A percentile compares a stretch with the other conserved stretches of the same genome.
These are phyloP conservation scores for Ceratobasidium sp. DNA, from an alignment of 1,284 basidiomycete species.

Conservation along the genomic window DNA sequence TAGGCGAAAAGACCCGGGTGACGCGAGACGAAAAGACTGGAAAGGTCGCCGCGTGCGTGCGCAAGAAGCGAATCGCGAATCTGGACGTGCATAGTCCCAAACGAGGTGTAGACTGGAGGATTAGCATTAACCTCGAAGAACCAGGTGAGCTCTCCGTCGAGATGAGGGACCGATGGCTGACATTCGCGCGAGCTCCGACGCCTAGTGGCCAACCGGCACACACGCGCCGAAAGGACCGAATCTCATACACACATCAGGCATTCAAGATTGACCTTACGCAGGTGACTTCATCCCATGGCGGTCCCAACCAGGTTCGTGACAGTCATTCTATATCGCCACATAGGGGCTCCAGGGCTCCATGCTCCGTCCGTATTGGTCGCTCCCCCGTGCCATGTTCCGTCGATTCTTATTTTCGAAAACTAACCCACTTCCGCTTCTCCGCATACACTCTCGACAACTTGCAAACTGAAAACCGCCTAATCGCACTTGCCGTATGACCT, in stretches of 20 bases:
- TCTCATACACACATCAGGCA: conserved; percentile 92
- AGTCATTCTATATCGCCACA: conserved; percentile 21
- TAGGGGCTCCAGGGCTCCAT: conserved; percentile 41
- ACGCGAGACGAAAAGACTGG: conserved; percentile 81
- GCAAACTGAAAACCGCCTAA: conserved; percentile 21
- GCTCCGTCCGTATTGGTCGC: conserved; percentile 17
- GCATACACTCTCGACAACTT: background rate
- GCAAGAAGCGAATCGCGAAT: conserved; percentile 85
- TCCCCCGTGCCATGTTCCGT: conserved; percentile 6
- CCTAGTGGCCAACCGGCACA: conserved; percentile 56
- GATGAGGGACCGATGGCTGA: background rate
- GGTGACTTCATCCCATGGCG: conserved; percentile 60
- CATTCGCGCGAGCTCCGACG: conserved; percentile 39
- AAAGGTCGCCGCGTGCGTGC: conserved; percentile 68
- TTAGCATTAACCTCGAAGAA: conserved; percentile 87
- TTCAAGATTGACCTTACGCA: conserved; percentile 94
- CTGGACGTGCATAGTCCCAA: conserved; percentile 88
- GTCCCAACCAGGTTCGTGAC: conserved; percentile 35
- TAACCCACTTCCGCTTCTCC: background rate
- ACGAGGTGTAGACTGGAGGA: conserved; percentile 84
- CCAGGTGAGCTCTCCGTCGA: conserved; percentile 49
- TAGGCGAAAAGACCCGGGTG: conserved; percentile 73
- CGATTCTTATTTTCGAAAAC: background rate
- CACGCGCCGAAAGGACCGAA: conserved; percentile 83
- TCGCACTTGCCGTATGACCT: conserved; percentile 35